Evolutionary conservation across 768 basidiomycete genomes (phyloP).

Genomic region (Sistotremastrum niveocremeum): DNA sequence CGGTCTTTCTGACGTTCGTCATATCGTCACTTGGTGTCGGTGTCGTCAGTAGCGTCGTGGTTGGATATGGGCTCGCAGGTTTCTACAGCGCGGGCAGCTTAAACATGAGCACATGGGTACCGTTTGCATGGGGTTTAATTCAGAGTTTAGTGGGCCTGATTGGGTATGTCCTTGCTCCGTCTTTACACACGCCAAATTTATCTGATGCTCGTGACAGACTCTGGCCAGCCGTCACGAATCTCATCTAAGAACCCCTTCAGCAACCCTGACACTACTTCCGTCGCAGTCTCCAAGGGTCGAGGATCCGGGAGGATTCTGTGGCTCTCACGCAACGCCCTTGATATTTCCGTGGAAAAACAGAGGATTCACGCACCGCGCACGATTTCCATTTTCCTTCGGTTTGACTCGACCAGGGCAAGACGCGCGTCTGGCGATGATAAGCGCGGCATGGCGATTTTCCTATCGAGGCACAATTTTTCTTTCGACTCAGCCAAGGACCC

Average conservation of each 20-base stretch:
- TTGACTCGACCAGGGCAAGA: too few species aligned
- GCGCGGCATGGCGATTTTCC: too few species aligned
- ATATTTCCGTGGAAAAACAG: too few species aligned
- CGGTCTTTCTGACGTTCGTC: constrained; percentile 24
- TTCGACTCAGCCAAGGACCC: too few species aligned
- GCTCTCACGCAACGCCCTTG: too few species aligned
- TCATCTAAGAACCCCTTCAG: constrained; percentile 15
- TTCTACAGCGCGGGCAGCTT: constrained; percentile 25
- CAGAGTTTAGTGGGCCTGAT: constrained; percentile 27
- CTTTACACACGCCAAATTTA: neutral
- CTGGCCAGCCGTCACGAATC: constrained; percentile 30
- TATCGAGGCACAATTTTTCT: too few species aligned
- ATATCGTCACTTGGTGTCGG: constrained; percentile 22
- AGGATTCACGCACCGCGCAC: too few species aligned
- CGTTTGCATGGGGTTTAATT: constrained; percentile 28
- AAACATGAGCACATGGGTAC: constrained; percentile 34
- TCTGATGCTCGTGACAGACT: constrained; percentile 15
- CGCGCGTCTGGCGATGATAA: too few species aligned
- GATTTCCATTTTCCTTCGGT: too few species aligned
- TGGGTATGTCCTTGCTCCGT: constrained; percentile 16
- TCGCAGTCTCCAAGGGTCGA: too few species aligned
- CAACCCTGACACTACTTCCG: too few species aligned
- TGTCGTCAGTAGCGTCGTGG: constrained; percentile 24
- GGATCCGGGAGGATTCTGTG: too few species aligned
- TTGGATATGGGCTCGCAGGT: constrained; percentile 25